These are phyloP conservation scores for Phaeotremella fagi DNA, from an alignment of 768 basidiomycete species.

Conservation along the genomic window DNA sequence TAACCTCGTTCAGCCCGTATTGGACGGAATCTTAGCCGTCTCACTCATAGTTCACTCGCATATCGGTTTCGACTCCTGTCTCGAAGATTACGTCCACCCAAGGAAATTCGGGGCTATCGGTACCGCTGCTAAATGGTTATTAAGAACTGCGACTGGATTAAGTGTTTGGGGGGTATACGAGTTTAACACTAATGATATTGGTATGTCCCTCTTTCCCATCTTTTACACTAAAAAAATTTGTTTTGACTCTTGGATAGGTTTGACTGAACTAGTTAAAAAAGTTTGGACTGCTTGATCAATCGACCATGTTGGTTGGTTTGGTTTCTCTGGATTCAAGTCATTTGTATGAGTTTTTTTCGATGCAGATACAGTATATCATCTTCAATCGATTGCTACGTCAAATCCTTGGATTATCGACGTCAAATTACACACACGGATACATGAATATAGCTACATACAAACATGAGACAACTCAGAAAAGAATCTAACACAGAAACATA, in stretches of 20 bases:
- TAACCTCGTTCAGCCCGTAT: conserved; percentile 56
- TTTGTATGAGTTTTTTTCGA: neutral
- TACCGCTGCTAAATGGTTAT: conserved; percentile 63
- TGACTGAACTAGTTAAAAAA: conserved; percentile 77
- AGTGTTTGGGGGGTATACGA: conserved; percentile 84
- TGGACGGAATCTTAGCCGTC: conserved; percentile 84
- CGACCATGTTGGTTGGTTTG: neutral
- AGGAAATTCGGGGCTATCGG: conserved; percentile 90
- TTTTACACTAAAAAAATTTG: neutral
- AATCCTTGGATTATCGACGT: too few relatives aligned
- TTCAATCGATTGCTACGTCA: too few relatives aligned
- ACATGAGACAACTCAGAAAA: too few relatives aligned
- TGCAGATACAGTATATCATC: too few relatives aligned
- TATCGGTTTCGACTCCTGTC: conserved; percentile 67
- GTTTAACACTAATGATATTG: conserved; percentile 97
- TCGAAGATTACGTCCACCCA: conserved; percentile 86
- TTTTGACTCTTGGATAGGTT: conserved; percentile 53
- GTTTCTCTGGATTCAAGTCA: neutral
- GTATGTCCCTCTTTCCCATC: conserved; percentile 54
- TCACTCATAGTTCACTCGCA: conserved; percentile 91
- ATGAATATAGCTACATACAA: too few relatives aligned
- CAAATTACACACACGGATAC: too few relatives aligned
- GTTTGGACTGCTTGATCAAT: conserved; percentile 80
- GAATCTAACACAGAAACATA: too few relatives aligned
- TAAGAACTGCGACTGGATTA: conserved; percentile 72